Evolutionary conservation across 2,329 filamentous ascomycete genomes (phyloP).

Genomic region (Metarhizium anisopliae): DNA sequence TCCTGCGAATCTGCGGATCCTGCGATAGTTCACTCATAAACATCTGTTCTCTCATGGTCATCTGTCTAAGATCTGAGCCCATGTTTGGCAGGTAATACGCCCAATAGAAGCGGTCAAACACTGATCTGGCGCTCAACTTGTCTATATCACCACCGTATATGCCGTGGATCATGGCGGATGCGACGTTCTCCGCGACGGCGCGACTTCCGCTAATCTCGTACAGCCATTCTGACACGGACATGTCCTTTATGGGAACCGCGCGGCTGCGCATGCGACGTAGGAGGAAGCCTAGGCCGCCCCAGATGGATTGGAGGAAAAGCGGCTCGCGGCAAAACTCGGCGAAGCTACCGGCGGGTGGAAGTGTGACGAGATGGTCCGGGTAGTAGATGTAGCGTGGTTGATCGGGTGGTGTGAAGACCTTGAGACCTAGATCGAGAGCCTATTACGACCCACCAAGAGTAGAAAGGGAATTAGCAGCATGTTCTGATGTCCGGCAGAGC

Average conservation of each 20-base stretch:
- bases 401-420: slow-evolving; percentile 40
- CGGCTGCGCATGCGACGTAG: slow-evolving; percentile 13
- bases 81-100: slow-evolving; percentile 18
- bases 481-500: not conserved
- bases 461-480: no score
- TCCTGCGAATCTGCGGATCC: slow-evolving; percentile 19
- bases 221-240: slow-evolving; percentile 29
- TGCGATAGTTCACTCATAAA: slow-evolving; percentile 19
- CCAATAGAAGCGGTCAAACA: slow-evolving; percentile 28
- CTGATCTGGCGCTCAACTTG: slow-evolving; percentile 63
- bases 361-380: slow-evolving; percentile 54
- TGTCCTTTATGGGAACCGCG: slow-evolving; percentile 18
- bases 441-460: slow-evolving; percentile 4
- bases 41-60: slow-evolving; percentile 20
- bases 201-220: slow-evolving; percentile 19
- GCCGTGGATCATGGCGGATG: slow-evolving; percentile 72
- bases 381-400: slow-evolving; percentile 72
- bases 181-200: slow-evolving; percentile 57
- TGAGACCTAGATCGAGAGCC: slow-evolving; percentile 27
- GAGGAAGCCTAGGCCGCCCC: slow-evolving; percentile 17
- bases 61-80: slow-evolving; percentile 32
- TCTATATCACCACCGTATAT: slow-evolving; percentile 88
- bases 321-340: slow-evolving; percentile 20
- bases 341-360: slow-evolving; percentile 21
- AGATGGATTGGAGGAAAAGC: slow-evolving; percentile 22